Base-by-base conservation (phyloP, 176 grass and related monocot species). In the Triticum timopheevii region DNA sequence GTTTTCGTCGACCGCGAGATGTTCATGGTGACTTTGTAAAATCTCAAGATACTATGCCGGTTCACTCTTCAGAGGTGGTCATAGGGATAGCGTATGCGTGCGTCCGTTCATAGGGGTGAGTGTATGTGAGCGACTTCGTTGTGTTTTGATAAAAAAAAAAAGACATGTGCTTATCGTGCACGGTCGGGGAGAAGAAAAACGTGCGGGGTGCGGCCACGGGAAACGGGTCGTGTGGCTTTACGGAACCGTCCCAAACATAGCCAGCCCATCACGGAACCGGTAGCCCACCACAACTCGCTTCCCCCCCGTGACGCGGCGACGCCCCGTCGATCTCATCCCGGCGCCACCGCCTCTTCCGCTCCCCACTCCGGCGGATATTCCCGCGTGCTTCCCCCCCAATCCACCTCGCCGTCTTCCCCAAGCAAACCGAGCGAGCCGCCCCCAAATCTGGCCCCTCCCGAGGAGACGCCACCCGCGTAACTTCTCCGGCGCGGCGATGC, bases 341-440 rank as follows among this genome's bases (percentile, higher is more conserved):
- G 82, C 66, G 17, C 78, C 59, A 68, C 44, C 82, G 69, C 17
- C 22, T 69, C 63, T 12, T 3, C 12, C 77, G 23, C 54, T 49
- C 35, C 35, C 76, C 38, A 76, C 81, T 61, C 89, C 85, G 85
- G 89, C 77, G 89, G 76, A 69, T 91, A 87, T 80, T 84, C 86
- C 54, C 84, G 80, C 34, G 63, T 62, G 20, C 83, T 76, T 20
- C 79, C 5, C 34, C 73, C 52, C 40, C 54, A 59, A 25, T 39
- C 73, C 24, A 34, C 54, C 56, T 81, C 85, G 42, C 15, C 93
- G 87, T 85, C 90, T 87, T 81, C 28, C 47, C 33, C 73, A 87
- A 74, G 89, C 9, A 91, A 79, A 62, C 61, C 62, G 79, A 72
- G 42, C 42, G 79, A 73, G 54, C 16, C 86, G 23, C 81, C 45